Conservation (phyloP, 2,329 filamentous ascomycete genomes). For the Metarhizium brunneum region DNA sequence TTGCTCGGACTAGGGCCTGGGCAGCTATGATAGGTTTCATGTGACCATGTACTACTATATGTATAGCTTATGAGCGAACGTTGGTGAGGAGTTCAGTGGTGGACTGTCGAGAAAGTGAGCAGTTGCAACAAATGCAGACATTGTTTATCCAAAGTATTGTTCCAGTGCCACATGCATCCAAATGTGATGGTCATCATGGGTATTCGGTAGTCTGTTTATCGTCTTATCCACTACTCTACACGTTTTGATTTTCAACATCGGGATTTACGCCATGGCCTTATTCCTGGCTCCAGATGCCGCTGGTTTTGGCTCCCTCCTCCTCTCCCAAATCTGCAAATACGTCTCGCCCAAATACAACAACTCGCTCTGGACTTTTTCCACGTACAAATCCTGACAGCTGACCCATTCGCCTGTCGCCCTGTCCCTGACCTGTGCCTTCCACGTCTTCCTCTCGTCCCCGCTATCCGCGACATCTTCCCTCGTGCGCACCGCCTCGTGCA, state of each 20-base stretch:
- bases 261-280: conserved; percentile 12
- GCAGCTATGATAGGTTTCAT: background rate
- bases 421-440: conserved; percentile 86
- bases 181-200: background rate
- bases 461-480: conserved; percentile 82
- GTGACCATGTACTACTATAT: conserved; percentile 6
- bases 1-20: background rate
- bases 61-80: conserved; percentile 2
- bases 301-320: conserved; percentile 47
- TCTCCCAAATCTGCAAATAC: conserved; percentile 95
- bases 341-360: conserved; percentile 87
- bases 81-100: background rate
- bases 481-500: conserved; percentile 69
- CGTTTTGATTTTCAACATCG: background rate
- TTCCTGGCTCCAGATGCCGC: conserved; percentile 6
- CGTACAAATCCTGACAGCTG: conserved; percentile 86
- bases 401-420: conserved; percentile 81
- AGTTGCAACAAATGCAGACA: conserved; percentile 3
- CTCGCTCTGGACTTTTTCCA: conserved; percentile 82
- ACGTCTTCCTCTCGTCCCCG: conserved; percentile 78
- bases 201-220: no score
- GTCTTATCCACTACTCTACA: background rate
- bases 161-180: background rate
- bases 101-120: background rate
- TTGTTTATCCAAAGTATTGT: background rate